Conservation (phyloP, 139 green algal genomes). For the Bryopsis sp. region DNA sequence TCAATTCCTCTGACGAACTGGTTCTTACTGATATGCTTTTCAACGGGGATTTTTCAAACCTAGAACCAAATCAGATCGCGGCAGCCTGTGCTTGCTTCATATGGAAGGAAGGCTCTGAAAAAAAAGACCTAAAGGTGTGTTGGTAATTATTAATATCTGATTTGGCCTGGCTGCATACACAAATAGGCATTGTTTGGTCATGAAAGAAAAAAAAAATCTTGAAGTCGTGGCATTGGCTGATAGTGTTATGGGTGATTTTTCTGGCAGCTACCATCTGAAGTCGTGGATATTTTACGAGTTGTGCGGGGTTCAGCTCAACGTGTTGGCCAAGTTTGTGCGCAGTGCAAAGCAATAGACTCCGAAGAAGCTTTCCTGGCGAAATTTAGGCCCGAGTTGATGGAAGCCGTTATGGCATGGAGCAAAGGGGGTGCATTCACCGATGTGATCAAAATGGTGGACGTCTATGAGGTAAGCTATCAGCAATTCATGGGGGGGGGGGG, state of each 20-base stretch:
- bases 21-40: slow-evolving; percentile 73
- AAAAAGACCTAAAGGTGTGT: slow-evolving; percentile 58
- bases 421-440: slow-evolving; percentile 54
- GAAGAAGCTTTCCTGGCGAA: slow-evolving; percentile 62
- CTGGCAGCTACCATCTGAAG: background rate
- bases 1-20: slow-evolving; percentile 81
- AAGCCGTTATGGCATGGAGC: slow-evolving; percentile 70
- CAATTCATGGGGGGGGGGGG: too few relatives aligned
- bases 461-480: slow-evolving; percentile 91
- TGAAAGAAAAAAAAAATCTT: background rate
- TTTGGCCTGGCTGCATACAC: too few relatives aligned
- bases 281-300: background rate
- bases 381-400: slow-evolving; percentile 69
- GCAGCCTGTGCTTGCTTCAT: slow-evolving; percentile 62
- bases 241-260: background rate
- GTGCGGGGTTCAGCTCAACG: slow-evolving; percentile 41
- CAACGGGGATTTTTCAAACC: slow-evolving; percentile 47
- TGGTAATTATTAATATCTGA: too few relatives aligned
- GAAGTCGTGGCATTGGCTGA: background rate
- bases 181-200: background rate
- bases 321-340: slow-evolving; percentile 48
- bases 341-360: slow-evolving; percentile 65
- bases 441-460: slow-evolving; percentile 62
- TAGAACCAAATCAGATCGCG: slow-evolving; percentile 52
- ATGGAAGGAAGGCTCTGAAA: slow-evolving; percentile 52